Percentiles rank a stretch among this genome's conserved stretches.
Conservation (phyloP, 2,329 filamentous ascomycete species). For the Talaromyces verruculosus region DNA sequence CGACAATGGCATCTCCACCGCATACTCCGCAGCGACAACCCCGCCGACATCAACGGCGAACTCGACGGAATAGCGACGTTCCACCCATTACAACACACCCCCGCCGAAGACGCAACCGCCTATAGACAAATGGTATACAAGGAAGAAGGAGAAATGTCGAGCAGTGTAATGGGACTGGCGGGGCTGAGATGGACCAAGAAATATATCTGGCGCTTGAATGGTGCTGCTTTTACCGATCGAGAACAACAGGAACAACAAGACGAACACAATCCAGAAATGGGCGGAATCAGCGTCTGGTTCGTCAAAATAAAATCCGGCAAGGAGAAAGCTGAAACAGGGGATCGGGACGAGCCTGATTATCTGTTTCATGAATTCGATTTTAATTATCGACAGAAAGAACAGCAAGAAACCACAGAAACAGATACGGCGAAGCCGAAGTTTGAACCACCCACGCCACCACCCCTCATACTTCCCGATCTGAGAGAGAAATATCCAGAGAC, state of each 20-base stretch:
- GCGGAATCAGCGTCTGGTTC: constrained; percentile 47
- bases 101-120: background rate
- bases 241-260: background rate
- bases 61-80: constrained; percentile 44
- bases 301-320: constrained; percentile 36
- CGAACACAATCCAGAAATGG: constrained; percentile 10
- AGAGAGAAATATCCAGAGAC: constrained; percentile 24
- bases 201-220: constrained; percentile 45
- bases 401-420: background rate
- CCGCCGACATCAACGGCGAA: constrained; percentile 43
- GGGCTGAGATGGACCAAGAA: constrained; percentile 42
- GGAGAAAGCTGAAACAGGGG: background rate
- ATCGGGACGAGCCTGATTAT: constrained; percentile 41
- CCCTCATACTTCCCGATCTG: background rate
- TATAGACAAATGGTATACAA: constrained; percentile 39
- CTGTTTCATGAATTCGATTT: constrained; percentile 48
- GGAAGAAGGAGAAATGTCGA: constrained; percentile 45
- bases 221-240: background rate
- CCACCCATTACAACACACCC: constrained; percentile 26
- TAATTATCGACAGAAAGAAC: constrained; percentile 14
- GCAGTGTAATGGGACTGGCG: constrained; percentile 26
- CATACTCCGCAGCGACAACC: constrained; percentile 41
- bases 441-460: constrained; percentile 26
- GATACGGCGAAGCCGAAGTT: constrained; percentile 6
- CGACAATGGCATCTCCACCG: constrained; percentile 21